Evolutionary conservation across 2,329 filamentous ascomycete genomes (phyloP).

Genomic region (Ilyonectria robusta): DNA sequence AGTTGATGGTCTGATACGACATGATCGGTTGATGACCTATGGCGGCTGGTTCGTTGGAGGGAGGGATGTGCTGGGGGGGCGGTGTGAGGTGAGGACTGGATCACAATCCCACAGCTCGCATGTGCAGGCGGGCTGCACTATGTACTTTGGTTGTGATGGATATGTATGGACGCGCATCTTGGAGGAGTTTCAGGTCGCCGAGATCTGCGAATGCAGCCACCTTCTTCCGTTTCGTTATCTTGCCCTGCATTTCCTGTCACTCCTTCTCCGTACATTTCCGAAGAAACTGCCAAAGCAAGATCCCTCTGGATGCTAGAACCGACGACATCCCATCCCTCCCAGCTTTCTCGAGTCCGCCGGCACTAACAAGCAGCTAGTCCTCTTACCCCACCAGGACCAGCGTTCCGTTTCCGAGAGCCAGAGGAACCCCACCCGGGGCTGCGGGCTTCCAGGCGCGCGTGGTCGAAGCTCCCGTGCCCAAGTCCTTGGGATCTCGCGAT

Average conservation of each 20-base stretch:
- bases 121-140: not conserved
- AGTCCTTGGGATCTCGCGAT: conserved; percentile 2
- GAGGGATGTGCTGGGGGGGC: conserved; percentile 7
- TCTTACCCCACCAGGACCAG: conserved; percentile 11
- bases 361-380: conserved; percentile 10
- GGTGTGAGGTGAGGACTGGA: conserved; percentile 12
- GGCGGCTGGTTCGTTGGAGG: conserved; percentile 12
- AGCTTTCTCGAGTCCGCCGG: conserved; percentile 3
- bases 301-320: not conserved
- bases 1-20: conserved; percentile 3
- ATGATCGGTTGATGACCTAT: conserved; percentile 11
- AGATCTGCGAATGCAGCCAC: not conserved
- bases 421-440: conserved; percentile 15
- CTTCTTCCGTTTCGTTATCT: not conserved
- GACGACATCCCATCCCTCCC: not conserved
- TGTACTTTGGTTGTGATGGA: not conserved
- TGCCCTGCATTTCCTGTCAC: not conserved
- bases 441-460: conserved; percentile 10
- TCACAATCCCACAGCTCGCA: conserved; percentile 18
- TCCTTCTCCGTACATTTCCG: conserved; percentile 16
- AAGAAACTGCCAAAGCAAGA: conserved; percentile 19
- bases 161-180: conserved; percentile 1
- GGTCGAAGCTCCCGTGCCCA: conserved; percentile 8
- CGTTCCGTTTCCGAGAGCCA: conserved; percentile 13
- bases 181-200: not conserved